These are phyloP conservation scores for Juglanconis sp. DNA, from an alignment of 2,329 filamentous ascomycete genomes.

Conservation along the genomic window DNA sequence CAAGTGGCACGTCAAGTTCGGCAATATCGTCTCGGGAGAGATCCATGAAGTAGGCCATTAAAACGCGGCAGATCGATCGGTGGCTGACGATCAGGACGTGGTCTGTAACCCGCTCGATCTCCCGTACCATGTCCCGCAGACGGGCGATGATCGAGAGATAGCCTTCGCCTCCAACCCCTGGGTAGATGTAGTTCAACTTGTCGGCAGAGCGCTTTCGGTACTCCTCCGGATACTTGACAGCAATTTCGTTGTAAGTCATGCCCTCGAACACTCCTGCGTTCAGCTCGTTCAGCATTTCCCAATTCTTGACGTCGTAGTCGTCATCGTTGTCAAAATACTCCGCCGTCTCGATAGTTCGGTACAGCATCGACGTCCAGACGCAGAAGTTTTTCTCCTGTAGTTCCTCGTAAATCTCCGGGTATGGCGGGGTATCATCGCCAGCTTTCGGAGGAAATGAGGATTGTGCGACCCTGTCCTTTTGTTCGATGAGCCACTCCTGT, in stretches of 20 bases:
- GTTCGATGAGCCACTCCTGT: conserved; percentile 76
- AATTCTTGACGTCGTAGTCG: conserved; percentile 65
- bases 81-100: conserved; percentile 91
- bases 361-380: conserved; percentile 97
- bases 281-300: conserved; percentile 96
- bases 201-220: conserved; percentile 75
- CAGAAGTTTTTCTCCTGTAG: conserved; percentile 86
- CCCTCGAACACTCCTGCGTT: conserved; percentile 92
- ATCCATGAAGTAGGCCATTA: conserved; percentile 96
- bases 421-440: conserved; percentile 90
- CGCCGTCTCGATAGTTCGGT: conserved; percentile 72
- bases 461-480: conserved; percentile 72
- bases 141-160: conserved; percentile 97
- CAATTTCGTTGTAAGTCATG: conserved; percentile 90
- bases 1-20: conserved; percentile 88
- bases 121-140: conserved; percentile 89
- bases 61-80: conserved; percentile 83
- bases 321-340: conserved; percentile 66
- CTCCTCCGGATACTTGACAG: conserved; percentile 72
- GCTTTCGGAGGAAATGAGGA: conserved; percentile 85
- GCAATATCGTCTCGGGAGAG: conserved; percentile 87
- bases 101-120: conserved; percentile 95
- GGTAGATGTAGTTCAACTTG: conserved; percentile 96
- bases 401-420: conserved; percentile 74
- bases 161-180: conserved; percentile 90